Evolutionary conservation across 164 flowering plant genomes (phyloP), one percentile per base, ranked within the genome.

Genomic region (Hamamelis virginiana): DNA sequence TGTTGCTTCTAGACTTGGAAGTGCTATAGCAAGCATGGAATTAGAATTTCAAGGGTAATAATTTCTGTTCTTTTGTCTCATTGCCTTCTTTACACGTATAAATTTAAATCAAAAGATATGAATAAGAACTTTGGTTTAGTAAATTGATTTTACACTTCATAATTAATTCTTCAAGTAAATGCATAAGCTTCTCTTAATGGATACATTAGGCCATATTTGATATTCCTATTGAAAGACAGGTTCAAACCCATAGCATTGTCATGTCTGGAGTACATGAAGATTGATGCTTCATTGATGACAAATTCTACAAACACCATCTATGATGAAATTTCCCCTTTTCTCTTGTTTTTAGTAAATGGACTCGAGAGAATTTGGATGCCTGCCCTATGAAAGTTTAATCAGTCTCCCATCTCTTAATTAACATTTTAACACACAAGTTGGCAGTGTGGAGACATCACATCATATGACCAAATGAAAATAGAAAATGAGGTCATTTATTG

Each of bases 1-100:
- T 81, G 99, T 95, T 67, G 96, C 78, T 74, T 77, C 89, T 69
- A 84, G 99, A 75, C 93, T 95, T 73, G 74, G 87, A 59, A 75
- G 38, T 59, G 93, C 96, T 45, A 63, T 95, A 65, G 76, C 71
- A 28, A 47, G 66, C 43, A 81, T 91, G 51, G 97, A 95, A 66
- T 76, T 86, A 28, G 88, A 87, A 73, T 92, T 89, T 81, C 76
- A 87, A 74, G 91, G 91, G 99, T 92, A 87, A 71, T 61, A 4
- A 66, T 33, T 57, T 16, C 8, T 53, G 26, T n/a, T 56, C 14
- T 50, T 21, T 13, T 18, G 9, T 13, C 52, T 70, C 16, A 43
- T 19, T 67, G 12, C 66, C 19, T 26, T 41, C 48, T 44, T 47
- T 15, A n/a, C n/a, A n/a, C 8, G 19, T n/a, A 50, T 50, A 3